Base-by-base conservation (phyloP, 2,329 filamentous ascomycete genomes). In the Epichloe amarillans region DNA sequence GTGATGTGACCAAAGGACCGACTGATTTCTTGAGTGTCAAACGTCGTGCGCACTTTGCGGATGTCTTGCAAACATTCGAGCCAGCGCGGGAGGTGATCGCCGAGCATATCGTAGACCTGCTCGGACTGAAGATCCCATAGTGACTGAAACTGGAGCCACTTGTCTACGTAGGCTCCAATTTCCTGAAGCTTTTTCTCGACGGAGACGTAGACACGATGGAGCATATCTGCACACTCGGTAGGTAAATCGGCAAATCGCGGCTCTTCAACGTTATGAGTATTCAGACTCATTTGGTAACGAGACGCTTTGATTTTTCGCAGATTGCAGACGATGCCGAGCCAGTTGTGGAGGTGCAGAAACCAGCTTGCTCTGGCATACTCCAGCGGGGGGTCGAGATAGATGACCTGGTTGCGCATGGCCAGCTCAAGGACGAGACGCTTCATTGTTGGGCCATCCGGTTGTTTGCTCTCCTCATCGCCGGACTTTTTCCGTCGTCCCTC, bases 91-190 rank as follows among this genome's bases (percentile, higher is more conserved):
- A 98, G 78, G 62, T 96, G 86, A 56, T 97, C 90, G 11, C 91
- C 90, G 7, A 98, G 77, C 49, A 87, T 80, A 54, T 95, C 88
- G 62, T 96, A 95, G 1, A 98, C 89, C 58, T 96, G 88, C 56
- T 96, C 91, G 3, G 91, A 88, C 64, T 95, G 91, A 52, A 98
- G 76, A 71, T 98, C 93, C 93, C 93, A 98, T 0, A 98, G 77
- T 6, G 91, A 97, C 67, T 98, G 93, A 69, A 97, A 98, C 60
- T 96, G 93, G 44, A 98, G 75, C 93, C 93, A 98, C 67, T 97
- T 94, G 64, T 96, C 89, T 10, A 98, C 88, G 59, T 98, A 98
- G 4, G 76, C 75, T 38, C 86, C 80, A 35, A 97, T 88, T 42
- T 86, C 82, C 15, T 77, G 74, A 4, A 98, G 71, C 67, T 93